A percentile compares a stretch with the other conserved stretches of the same genome.
phyloP scores from a whole-genome alignment of 2,329 filamentous ascomycete species.

The Fusarium sulawesiense region DNA sequence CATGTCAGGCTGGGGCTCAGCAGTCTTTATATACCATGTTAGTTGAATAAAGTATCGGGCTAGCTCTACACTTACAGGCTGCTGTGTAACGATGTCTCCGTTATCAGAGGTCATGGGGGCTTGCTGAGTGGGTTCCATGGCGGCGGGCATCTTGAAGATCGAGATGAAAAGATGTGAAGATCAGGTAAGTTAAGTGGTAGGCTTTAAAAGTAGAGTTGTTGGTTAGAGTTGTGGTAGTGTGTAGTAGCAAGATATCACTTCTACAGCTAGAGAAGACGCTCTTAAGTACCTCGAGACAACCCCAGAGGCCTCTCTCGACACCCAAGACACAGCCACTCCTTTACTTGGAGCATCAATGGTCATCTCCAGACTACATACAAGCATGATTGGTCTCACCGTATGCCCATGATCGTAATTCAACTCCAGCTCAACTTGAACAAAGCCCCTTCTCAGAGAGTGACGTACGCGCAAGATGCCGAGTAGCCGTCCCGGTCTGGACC shows the following conservation, averaged over 20 bases:
- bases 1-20: slow-evolving; percentile 58
- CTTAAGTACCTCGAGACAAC: slow-evolving; percentile 33
- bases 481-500: slow-evolving; percentile 24
- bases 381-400: slow-evolving; percentile 24
- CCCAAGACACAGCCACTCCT: slow-evolving; percentile 21
- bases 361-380: slow-evolving; percentile 5
- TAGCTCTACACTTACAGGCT: slow-evolving; percentile 53
- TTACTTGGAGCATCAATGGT: neutral
- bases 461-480: slow-evolving; percentile 36
- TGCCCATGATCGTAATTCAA: neutral
- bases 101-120: slow-evolving; percentile 56
- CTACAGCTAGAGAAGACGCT: slow-evolving; percentile 24
- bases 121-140: slow-evolving; percentile 57
- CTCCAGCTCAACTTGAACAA: neutral
- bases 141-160: slow-evolving; percentile 53
- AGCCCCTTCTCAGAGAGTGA: slow-evolving; percentile 9
- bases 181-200: slow-evolving; percentile 5
- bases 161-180: neutral
- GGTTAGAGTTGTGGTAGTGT: slow-evolving; percentile 21
- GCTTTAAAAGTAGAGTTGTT: slow-evolving; percentile 26
- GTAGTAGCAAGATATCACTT: slow-evolving; percentile 21
- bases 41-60: neutral
- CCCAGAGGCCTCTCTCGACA: slow-evolving; percentile 19
- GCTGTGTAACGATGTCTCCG: slow-evolving; percentile 54
- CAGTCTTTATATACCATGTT: slow-evolving; percentile 43